These are phyloP conservation scores for Nepenthes gracilis DNA, from an alignment of 148 eudicot species.

Conservation along the genomic window DNA sequence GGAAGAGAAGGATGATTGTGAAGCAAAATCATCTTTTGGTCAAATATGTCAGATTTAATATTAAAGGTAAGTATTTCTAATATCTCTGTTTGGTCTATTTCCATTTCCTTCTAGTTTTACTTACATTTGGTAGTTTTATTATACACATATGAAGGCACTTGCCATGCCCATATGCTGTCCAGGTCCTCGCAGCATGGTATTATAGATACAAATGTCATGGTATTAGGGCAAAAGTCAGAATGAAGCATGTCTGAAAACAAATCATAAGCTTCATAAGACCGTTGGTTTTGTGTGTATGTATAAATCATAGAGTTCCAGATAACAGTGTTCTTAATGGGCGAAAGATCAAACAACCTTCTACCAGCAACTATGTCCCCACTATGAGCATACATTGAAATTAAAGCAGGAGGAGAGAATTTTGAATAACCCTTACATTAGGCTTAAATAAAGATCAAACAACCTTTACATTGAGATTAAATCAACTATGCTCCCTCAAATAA, in stretches of 20 bases:
- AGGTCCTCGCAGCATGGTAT: conserved; percentile 42
- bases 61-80: too few relatives aligned
- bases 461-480: too few relatives aligned
- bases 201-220: conserved; percentile 44
- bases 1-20: too few relatives aligned
- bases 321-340: conserved; percentile 21
- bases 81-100: too few relatives aligned
- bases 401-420: too few relatives aligned
- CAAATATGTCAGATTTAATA: too few relatives aligned
- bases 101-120: too few relatives aligned
- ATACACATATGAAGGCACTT: conserved; percentile 45
- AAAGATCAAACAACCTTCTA: conserved; percentile 30
- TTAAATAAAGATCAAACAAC: too few relatives aligned
- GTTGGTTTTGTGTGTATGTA: conserved; percentile 34
- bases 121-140: conserved; percentile 10
- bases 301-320: conserved; percentile 52
- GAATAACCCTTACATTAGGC: too few relatives aligned
- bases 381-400: conserved; percentile 45
- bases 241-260: conserved; percentile 29
- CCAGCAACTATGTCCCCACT: conserved; percentile 30
- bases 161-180: conserved; percentile 20
- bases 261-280: conserved; percentile 22
- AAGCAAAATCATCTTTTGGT: too few relatives aligned
- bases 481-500: too few relatives aligned
- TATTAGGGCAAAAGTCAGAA: conserved; percentile 27